Evolutionary conservation across 805 yeast genomes (phyloP).

Genomic region (Saccharomycopsis javanensis): DNA sequence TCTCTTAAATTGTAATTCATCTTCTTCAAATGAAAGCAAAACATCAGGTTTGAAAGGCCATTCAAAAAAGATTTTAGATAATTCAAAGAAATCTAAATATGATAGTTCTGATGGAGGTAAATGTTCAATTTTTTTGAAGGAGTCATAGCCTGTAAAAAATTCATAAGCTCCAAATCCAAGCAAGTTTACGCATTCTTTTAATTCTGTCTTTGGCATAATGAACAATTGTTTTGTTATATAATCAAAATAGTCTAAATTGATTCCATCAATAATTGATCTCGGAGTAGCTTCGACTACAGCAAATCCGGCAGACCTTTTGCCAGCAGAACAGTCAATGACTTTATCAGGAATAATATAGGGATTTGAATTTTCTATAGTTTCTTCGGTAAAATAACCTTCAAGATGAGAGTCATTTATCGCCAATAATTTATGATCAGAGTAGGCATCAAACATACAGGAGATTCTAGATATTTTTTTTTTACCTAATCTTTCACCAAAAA

Average conservation of each 20-base stretch:
- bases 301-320: constrained; percentile 20
- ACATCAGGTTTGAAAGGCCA: constrained; percentile 86
- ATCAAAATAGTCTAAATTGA: constrained; percentile 53
- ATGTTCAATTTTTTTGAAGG: constrained; percentile 31
- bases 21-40: constrained; percentile 34
- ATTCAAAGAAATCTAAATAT: constrained; percentile 40
- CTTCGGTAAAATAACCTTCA: constrained; percentile 19
- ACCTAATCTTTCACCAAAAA: constrained; percentile 44
- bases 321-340: constrained; percentile 20
- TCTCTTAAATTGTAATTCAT: constrained; percentile 12
- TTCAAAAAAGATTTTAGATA: constrained; percentile 43
- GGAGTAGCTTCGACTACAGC: constrained; percentile 52
- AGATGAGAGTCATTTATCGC: constrained; percentile 34
- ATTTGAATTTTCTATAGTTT: constrained; percentile 12
- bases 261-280: constrained; percentile 26
- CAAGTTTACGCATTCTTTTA: constrained; percentile 37
- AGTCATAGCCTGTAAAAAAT: constrained; percentile 31
- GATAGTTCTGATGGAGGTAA: constrained; percentile 41
- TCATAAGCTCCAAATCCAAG: constrained; percentile 79
- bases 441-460: constrained; percentile 54
- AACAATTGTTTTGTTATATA: constrained; percentile 54
- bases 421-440: constrained; percentile 46
- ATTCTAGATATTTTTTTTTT: constrained; percentile 48
- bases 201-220: constrained; percentile 36
- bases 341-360: constrained; percentile 28